A percentile compares a stretch with the other conserved stretches of the same genome.
Evolutionary conservation across 352 stramenopile genomes (phyloP).

Genomic region (Phytophthora quininea): DNA sequence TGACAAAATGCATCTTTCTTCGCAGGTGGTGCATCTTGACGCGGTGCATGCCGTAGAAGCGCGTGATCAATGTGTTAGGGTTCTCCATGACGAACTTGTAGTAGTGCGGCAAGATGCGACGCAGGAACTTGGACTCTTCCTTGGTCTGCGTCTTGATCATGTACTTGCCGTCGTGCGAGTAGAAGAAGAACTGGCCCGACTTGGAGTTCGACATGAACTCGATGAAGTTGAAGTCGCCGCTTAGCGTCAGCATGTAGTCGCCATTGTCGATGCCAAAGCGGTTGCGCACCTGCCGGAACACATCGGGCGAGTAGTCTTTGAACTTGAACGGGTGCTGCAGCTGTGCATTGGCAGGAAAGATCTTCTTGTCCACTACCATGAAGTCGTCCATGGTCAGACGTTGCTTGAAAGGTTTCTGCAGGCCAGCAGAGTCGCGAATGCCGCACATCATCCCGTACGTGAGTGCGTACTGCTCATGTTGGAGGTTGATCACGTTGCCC

Average conservation of each 20-base stretch:
- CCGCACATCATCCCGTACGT: slow-evolving; percentile 99
- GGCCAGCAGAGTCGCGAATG: slow-evolving; percentile 94
- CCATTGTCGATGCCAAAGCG: slow-evolving; percentile 79
- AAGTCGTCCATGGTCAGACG: slow-evolving; percentile 92
- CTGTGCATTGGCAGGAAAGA: slow-evolving; percentile 72
- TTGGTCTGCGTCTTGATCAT: slow-evolving; percentile 99
- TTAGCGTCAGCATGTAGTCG: slow-evolving; percentile 93
- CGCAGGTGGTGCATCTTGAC: slow-evolving; percentile 97
- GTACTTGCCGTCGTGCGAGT: slow-evolving; percentile 96
- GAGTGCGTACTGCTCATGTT: slow-evolving; percentile 97
- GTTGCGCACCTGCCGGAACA: slow-evolving; percentile 80
- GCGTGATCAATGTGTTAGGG: slow-evolving; percentile 96
- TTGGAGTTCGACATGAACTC: slow-evolving; percentile 99
- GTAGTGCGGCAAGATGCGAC: slow-evolving; percentile 97
- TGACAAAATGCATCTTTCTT: slow-evolving; percentile 93
- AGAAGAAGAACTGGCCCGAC: slow-evolving; percentile 99
- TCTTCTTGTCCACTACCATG: slow-evolving; percentile 83
- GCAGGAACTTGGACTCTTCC: slow-evolving; percentile 98
- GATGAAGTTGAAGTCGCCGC: slow-evolving; percentile 96
- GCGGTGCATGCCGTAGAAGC: slow-evolving; percentile 98
- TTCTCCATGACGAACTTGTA: slow-evolving; percentile 98
- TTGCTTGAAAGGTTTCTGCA: slow-evolving; percentile 80
- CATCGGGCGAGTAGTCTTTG: slow-evolving; percentile 93
- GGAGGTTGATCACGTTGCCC: slow-evolving; percentile 77
- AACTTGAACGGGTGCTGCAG: slow-evolving; percentile 90